A percentile compares a stretch with the other conserved stretches of the same genome.
phyloP scores from a whole-genome alignment of 2,329 filamentous ascomycete species.

The Phaeosphaeria sp. region DNA sequence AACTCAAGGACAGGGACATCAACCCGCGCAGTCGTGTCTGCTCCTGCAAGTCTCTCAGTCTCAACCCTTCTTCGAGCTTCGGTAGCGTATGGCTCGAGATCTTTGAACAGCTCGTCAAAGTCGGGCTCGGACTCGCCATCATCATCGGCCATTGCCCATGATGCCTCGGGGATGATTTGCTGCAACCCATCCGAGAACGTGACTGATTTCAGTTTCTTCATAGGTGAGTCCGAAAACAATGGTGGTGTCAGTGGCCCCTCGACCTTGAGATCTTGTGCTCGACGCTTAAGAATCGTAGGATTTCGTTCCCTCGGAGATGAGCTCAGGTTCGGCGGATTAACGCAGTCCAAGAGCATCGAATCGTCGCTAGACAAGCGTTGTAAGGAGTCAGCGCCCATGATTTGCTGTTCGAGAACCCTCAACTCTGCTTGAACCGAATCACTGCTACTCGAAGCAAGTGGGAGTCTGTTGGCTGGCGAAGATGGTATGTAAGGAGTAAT shows the following conservation, averaged over 20 bases:
- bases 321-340: constrained; percentile 28
- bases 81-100: constrained; percentile 46
- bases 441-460: constrained; percentile 46
- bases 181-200: constrained; percentile 48
- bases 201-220: constrained; percentile 51
- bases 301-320: constrained; percentile 17
- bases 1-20: constrained; percentile 58
- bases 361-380: constrained; percentile 43
- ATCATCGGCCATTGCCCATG: constrained; percentile 25
- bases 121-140: constrained; percentile 17
- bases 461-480: constrained; percentile 46
- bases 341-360: constrained; percentile 39
- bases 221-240: constrained; percentile 43
- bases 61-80: constrained; percentile 45
- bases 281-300: constrained; percentile 40
- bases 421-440: constrained; percentile 44
- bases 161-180: constrained; percentile 42
- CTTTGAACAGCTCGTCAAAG: constrained; percentile 42
- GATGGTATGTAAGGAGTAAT: constrained; percentile 49
- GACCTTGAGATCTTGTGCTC: constrained; percentile 49
- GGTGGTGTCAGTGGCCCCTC: constrained; percentile 56
- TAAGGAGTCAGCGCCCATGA: constrained; percentile 44
- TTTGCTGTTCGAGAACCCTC: constrained; percentile 39
- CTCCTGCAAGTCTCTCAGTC: constrained; percentile 56
- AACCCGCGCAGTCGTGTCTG: constrained; percentile 57